Conservation (phyloP, 202 grass and related monocot species). For the Hordeum pubiflorum region DNA sequence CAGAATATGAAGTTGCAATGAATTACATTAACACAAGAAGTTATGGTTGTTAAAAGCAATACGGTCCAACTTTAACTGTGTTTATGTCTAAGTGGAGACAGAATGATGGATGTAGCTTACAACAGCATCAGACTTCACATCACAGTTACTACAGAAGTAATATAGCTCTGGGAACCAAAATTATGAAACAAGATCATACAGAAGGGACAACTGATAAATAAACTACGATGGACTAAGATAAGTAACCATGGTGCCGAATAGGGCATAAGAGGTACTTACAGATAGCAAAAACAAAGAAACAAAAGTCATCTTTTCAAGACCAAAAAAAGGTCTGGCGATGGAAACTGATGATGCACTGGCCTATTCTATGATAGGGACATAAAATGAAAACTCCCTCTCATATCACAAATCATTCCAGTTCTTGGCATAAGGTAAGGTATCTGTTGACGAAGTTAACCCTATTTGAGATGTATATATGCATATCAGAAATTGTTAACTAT, state of each 20-base stretch:
- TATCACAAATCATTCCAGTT: conserved; percentile 16
- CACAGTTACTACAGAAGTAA: conserved; percentile 9
- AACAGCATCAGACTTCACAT: conserved; percentile 3
- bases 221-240: not conserved
- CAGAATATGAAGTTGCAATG: conserved; percentile 18
- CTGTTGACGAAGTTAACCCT: not conserved
- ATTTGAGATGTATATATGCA: not conserved
- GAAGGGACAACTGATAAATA: conserved; percentile 1
- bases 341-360: conserved; percentile 2
- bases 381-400: not conserved
- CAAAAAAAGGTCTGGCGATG: not conserved
- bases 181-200: not conserved
- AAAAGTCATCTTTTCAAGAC: conserved; percentile 1
- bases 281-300: not conserved
- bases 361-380: conserved; percentile 18
- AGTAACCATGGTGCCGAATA: not conserved
- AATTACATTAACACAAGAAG: not conserved
- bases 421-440: not conserved
- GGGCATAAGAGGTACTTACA: not conserved
- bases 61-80: not conserved
- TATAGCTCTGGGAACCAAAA: not conserved
- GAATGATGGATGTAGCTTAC: conserved; percentile 7
- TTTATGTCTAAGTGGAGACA: conserved; percentile 17
- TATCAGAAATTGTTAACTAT: not conserved
- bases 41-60: conserved; percentile 5